Evolutionary conservation across 2,329 filamentous ascomycete genomes (phyloP).

Genomic region (Didymella exigua): DNA sequence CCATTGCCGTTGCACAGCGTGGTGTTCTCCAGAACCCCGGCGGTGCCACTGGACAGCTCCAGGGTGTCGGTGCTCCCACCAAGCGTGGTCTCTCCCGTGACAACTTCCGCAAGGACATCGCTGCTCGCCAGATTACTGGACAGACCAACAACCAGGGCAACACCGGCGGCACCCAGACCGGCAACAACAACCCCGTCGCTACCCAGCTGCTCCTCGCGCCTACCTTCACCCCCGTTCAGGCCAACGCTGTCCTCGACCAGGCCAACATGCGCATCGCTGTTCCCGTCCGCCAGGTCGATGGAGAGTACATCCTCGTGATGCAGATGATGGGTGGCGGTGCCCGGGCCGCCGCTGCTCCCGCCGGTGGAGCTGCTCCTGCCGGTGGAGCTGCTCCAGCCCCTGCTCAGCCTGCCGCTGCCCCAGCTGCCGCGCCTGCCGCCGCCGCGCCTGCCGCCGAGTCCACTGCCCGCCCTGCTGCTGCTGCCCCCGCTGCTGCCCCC

Average conservation of each 20-base stretch:
- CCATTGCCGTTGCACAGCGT: constrained; percentile 46
- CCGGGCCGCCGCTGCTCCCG: constrained; percentile 15
- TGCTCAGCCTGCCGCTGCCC: constrained; percentile 1
- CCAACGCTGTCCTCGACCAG: constrained; percentile 43
- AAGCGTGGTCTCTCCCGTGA: constrained; percentile 30
- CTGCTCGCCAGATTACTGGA: constrained; percentile 24
- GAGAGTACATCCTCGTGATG: constrained; percentile 47
- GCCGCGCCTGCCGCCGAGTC: constrained; percentile 1
- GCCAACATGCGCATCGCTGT: constrained; percentile 45
- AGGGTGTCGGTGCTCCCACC: constrained; percentile 25
- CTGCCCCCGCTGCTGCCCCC: neutral
- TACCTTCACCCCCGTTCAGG: constrained; percentile 45
- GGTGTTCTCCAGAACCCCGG: constrained; percentile 45
- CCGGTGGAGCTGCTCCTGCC: constrained; percentile 6
- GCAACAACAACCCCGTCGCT: constrained; percentile 43
- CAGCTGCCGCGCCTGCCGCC: neutral
- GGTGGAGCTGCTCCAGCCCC: constrained; percentile 17
- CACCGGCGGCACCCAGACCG: constrained; percentile 33
- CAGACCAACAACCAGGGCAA: constrained; percentile 15
- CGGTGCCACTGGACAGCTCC: constrained; percentile 41
- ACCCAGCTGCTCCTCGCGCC: constrained; percentile 42
- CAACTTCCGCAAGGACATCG: constrained; percentile 32
- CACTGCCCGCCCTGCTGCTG: neutral
- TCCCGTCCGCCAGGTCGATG: constrained; percentile 44
- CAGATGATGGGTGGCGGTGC: constrained; percentile 27